phyloP scores from a whole-genome alignment of 768 basidiomycete species.

The Mycena galericulata region DNA sequence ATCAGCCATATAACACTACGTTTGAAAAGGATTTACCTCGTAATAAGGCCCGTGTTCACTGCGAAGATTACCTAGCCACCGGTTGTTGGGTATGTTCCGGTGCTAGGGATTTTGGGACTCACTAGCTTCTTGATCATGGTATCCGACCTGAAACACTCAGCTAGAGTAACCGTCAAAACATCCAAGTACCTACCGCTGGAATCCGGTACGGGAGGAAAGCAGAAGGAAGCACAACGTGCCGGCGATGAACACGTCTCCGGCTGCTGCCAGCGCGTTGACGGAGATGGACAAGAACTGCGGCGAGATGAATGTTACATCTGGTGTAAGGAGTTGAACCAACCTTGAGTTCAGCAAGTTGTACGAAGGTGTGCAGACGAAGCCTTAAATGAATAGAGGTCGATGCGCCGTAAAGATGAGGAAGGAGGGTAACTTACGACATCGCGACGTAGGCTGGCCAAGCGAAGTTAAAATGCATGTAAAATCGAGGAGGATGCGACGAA shows the following conservation, averaged over 20 bases:
- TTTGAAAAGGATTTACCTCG: conserved; percentile 44
- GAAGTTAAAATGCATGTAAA: conserved; percentile 13
- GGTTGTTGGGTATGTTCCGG: background rate
- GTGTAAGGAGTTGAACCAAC: conserved; percentile 30
- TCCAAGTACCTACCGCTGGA: conserved; percentile 48
- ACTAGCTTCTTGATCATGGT: conserved; percentile 61
- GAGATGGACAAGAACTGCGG: conserved; percentile 52
- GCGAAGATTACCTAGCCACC: conserved; percentile 55
- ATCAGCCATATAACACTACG: conserved; percentile 1
- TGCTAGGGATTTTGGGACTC: conserved; percentile 19
- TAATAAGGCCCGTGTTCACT: conserved; percentile 56
- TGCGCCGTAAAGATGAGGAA: background rate
- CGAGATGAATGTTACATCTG: background rate
- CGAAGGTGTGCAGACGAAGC: conserved; percentile 48
- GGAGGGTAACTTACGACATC: conserved; percentile 47
- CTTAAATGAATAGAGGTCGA: conserved; percentile 21
- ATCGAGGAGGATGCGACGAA: conserved; percentile 28
- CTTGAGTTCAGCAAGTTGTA: conserved; percentile 51
- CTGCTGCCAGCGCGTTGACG: conserved; percentile 59
- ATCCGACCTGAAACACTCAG: conserved; percentile 51
- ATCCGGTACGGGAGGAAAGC: conserved; percentile 60
- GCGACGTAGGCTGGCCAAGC: conserved; percentile 46
- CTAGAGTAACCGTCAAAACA: background rate
- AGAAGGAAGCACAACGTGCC: conserved; percentile 55
- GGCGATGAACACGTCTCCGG: conserved; percentile 62